A percentile compares a stretch with the other conserved stretches of the same genome.
Evolutionary conservation across 176 grass and related monocot species (phyloP).

Genomic region (Melocanna baccifera): DNA sequence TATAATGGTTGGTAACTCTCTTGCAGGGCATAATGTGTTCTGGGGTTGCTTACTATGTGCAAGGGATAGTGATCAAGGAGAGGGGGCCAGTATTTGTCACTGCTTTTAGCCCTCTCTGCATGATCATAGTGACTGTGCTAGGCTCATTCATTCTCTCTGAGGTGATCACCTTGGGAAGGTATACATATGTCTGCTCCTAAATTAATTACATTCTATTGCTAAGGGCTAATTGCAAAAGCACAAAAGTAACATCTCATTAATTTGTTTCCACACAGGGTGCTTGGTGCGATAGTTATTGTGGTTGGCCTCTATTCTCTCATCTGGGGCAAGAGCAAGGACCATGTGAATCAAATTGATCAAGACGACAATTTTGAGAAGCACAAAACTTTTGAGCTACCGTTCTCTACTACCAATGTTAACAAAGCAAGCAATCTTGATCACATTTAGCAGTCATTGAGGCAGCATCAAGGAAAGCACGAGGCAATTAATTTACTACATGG

Average conservation of each 20-base stretch:
- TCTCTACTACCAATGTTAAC: not conserved
- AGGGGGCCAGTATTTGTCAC: conserved; percentile 73
- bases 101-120: conserved; percentile 68
- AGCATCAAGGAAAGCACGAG: not conserved
- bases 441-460: not conserved
- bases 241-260: not conserved
- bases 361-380: conserved; percentile 24
- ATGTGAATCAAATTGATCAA: not conserved
- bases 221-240: not conserved
- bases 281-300: conserved; percentile 65
- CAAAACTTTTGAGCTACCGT: conserved; percentile 24
- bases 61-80: conserved; percentile 66
- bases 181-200: not conserved
- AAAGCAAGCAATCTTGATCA: not conserved
- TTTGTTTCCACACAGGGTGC: conserved; percentile 40
- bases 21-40: conserved; percentile 64
- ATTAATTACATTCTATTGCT: not conserved
- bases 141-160: conserved; percentile 62
- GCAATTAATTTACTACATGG: not conserved
- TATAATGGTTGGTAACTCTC: not conserved
- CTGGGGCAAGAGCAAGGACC: conserved; percentile 75
- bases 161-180: conserved; percentile 67
- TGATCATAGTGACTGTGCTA: conserved; percentile 63
- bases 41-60: conserved; percentile 59
- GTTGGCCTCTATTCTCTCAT: conserved; percentile 69